Evolutionary conservation across 805 yeast genomes (phyloP), one percentile per base, ranked within the genome.

Genomic region (Lachancea dasiensis): DNA sequence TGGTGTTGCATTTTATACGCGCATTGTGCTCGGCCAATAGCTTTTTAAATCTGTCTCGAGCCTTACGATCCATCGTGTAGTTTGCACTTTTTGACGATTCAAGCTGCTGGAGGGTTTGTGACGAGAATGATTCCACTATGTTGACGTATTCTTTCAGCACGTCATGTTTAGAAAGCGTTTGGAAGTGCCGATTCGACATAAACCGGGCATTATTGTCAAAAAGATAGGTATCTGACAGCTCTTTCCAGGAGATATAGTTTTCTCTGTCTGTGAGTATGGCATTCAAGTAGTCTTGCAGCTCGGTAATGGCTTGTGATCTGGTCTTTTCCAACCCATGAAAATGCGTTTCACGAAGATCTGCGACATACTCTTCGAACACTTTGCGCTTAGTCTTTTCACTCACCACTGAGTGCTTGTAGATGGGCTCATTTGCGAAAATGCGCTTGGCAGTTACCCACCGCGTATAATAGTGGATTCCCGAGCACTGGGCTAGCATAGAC

Each of bases 391-490:
- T 71, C 20, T 63, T 63, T 34, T 79, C 86, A 16, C 78, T 70
- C 7, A 78, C 67, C 14, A 76, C 68, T 1, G 85, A 67, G 52
- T 75, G 78, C 39, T 68, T 70, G 52, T 76, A 81, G 5, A 81
- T 72, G 0, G 86, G 79, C 50, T 84, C 92, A 40, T 80, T 77
- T 4, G 64, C 56, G 4, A 83, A 71, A 38, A 71, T 38, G n/a
- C 62, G 62, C 40, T 70, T 75, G 0, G 74, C 65, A 0, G 80
- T 72, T 22, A 55, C 49, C 95, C 95, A 86, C 27, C 83, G 61
- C 0, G 90, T 75, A 38, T 68, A 72, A 45, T 73, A 69, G 14
- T 65, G 64, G 19, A 84, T 61, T n/a, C 68, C 62, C 0, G 64
- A 60, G 35, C 69, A 63, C 5, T 55, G 55, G 16, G 63, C 53